These are phyloP conservation scores for Pelargonium nanum DNA, from an alignment of 345 rosid genomes.

Conservation along the genomic window DNA sequence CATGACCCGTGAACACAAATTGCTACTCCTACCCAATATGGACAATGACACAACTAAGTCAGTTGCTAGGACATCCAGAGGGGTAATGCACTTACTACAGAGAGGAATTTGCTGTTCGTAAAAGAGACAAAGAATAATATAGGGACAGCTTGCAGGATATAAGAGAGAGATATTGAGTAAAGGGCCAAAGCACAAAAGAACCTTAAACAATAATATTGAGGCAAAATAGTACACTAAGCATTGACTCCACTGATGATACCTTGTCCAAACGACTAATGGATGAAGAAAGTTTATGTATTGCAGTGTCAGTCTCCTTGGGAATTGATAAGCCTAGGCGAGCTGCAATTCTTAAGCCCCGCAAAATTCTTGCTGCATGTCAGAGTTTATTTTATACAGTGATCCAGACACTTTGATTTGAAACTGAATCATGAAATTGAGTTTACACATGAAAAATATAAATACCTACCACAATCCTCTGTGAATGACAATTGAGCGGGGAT, in stretches of 20 bases:
- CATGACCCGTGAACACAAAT: too few relatives aligned
- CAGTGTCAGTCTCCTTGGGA: constrained; percentile 52
- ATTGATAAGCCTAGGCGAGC: constrained; percentile 71
- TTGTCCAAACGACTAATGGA: constrained; percentile 43
- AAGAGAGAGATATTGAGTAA: too few relatives aligned
- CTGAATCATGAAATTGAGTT: too few relatives aligned
- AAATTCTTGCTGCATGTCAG: constrained; percentile 57
- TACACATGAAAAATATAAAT: constrained; percentile 12
- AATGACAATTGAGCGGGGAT: constrained; percentile 68
- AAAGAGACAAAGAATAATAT: too few relatives aligned
- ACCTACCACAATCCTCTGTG: constrained; percentile 80
- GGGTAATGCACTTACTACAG: too few relatives aligned
- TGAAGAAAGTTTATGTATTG: constrained; percentile 48
- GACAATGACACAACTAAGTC: too few relatives aligned
- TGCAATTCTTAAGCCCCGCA: constrained; percentile 84
- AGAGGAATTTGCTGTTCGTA: too few relatives aligned
- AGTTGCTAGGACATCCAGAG: too few relatives aligned
- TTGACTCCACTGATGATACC: constrained; percentile 47
- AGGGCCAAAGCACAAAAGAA: too few relatives aligned
- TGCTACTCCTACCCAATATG: too few relatives aligned
- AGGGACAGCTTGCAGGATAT: too few relatives aligned
- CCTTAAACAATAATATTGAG: constrained; percentile 5
- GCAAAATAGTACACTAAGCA: too few relatives aligned
- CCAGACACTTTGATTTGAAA: constrained; percentile 9
- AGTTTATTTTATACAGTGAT: not conserved